Base-by-base conservation (phyloP, 1,284 basidiomycete genomes). In the Leccinum griseonigrum region DNA sequence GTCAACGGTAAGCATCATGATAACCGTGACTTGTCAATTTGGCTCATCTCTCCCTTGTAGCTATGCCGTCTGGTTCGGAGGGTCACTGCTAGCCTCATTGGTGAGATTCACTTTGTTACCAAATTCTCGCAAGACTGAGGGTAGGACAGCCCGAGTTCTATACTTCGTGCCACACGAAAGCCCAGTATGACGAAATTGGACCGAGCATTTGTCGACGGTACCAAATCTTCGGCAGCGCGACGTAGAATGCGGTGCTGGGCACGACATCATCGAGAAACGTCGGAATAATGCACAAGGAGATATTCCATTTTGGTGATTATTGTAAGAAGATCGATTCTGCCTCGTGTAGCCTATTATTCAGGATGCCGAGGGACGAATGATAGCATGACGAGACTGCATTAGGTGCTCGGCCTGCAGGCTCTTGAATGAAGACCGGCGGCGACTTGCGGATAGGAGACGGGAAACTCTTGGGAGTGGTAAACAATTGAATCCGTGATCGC, bases 1-100 rank as follows among this genome's bases (percentile, higher is more conserved):
- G 95, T 69, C 97, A 99, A 81, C 85, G 96, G 83, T 93, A 66
- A 63, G 76, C 69, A 26, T 38, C 7, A 22, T 40, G 0, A 50
- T 70, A 54, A 29, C 58, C 57, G 57, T 32, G 0, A 3, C 16
- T 11, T n/a, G 26, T 26, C 10, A 14, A 48, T 40, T n/a, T 58
- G 22, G 11, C 59, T 70, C 18, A 67, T 57, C 59, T 55, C 51
- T 55, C 52, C 62, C 58, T 34, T 66, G 50, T 63, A 90, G 89
- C 61, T 94, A 97, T 71, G 97, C 97, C 13, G 97, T 99, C 22
- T 99, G 97, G 97, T 99, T 95, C 71, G 97, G 97, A 70, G 97
- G 97, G 46, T 95, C 92, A 4, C 83, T 99, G 53, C 84, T 98
- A 70, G 96, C 95, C 13, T 95, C 93, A 58, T 83, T 96, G 67